Base-by-base conservation (phyloP, 2,329 filamentous ascomycete genomes). In the Sphaerulina vaccinii region DNA sequence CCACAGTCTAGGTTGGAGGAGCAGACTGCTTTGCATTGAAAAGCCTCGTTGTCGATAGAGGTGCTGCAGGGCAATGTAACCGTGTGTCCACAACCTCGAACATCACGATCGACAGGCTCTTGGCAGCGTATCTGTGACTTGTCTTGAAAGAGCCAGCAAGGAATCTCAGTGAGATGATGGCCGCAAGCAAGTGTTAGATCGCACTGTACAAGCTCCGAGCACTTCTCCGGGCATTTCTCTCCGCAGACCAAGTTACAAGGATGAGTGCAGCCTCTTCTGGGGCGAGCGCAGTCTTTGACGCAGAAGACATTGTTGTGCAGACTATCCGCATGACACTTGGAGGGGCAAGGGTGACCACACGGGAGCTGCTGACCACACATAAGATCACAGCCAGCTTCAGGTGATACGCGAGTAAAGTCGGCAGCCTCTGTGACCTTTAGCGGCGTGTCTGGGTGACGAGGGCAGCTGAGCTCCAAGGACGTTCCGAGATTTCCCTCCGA, bases 331-430 rank as follows among this genome's bases (percentile, higher is more conserved):
- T 79, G 75, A 46, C 76, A 79, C 51, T 70, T 72, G 23, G 68
- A 66, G 8, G 60, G 55, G 55, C 76, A 79, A 2, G 66, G 51
- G 62, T 79, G 75, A 0, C 75, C 76, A 47, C 76, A 79, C 3
- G 54, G 41, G 10, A 79, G 66, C 11, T 70, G 67, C 22, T 69
- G 64, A 3, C 54, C 71, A 54, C 84, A 87, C 1, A 66, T 66
- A 13, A 75, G 62, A 36, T 64, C 62, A 57, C 84, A 87, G 0
- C 85, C 85, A 35, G 83, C 83, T 63, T 88, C 84, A 0, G 84
- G 85, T 0, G 64, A 77, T 51, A 73, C 67, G 53, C 63, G 74
- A 0, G 71, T 53, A 57, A 88, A 87, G 53, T 87, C 75, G 1
- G 84, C 79, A 0, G 83, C 78, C 1, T 69, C 57, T 0, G 74